Evolutionary conservation across 2,329 filamentous ascomycete genomes (phyloP).

Genomic region (Verruconis gallopava): DNA sequence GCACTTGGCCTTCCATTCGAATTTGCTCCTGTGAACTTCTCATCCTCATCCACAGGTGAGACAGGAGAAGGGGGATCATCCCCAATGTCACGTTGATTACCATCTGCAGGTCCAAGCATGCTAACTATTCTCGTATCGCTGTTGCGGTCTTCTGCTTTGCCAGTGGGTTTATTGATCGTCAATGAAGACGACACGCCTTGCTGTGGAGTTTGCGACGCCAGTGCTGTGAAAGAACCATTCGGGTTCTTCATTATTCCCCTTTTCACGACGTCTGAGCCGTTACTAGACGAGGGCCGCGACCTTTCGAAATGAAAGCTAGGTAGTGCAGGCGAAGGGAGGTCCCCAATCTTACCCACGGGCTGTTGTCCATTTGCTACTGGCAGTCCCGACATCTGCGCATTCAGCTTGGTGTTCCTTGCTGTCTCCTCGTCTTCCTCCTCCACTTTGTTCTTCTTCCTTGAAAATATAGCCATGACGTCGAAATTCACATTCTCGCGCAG

Average conservation of each 20-base stretch:
- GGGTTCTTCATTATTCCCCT: neutral
- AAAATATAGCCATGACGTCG: neutral
- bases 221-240: too few relatives aligned
- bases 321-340: neutral
- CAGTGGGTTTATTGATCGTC: too few relatives aligned
- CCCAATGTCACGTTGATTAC: neutral
- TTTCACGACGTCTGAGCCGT: neutral
- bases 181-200: too few relatives aligned
- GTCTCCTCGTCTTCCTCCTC: neutral
- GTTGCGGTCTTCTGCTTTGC: neutral
- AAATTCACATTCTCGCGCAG: constrained; percentile 1
- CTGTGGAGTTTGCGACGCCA: too few relatives aligned
- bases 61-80: constrained; percentile 6
- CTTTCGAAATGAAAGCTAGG: neutral
- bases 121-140: neutral
- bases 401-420: neutral
- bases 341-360: neutral
- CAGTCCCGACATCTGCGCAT: neutral
- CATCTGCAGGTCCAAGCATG: neutral
- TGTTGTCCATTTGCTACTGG: neutral
- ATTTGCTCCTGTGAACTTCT: too few relatives aligned
- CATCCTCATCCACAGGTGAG: constrained; percentile 4
- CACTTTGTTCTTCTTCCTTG: neutral
- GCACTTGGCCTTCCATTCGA: too few relatives aligned
- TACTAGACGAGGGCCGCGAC: neutral